Evolutionary conservation across 371 early-diverging fungal genomes (phyloP).

Genomic region (Basidiobolus heterosporus): DNA sequence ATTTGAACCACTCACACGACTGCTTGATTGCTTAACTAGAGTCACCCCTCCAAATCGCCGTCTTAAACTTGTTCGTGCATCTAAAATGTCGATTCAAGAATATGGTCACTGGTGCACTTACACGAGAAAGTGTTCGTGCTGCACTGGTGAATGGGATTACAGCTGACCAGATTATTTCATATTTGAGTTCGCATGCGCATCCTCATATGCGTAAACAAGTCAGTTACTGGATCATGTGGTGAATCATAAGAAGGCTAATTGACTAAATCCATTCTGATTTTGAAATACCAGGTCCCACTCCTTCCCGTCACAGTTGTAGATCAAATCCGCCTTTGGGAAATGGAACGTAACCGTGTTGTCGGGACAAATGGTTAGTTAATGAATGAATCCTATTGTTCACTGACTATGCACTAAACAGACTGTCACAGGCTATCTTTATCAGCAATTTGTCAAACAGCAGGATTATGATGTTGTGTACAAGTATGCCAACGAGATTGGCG

Average conservation of each 20-base stretch:
- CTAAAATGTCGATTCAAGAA: slow-evolving; percentile 79
- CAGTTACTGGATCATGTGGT: slow-evolving; percentile 3
- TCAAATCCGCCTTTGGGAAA: slow-evolving; percentile 95
- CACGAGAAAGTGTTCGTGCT: slow-evolving; percentile 77
- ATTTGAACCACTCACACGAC: too few relatives aligned
- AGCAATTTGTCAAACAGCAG: slow-evolving; percentile 53
- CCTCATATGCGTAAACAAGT: slow-evolving; percentile 72
- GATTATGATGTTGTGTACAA: slow-evolving; percentile 60
- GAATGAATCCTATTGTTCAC: background rate
- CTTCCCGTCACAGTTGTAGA: slow-evolving; percentile 87
- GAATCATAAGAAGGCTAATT: background rate
- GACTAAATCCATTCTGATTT: background rate
- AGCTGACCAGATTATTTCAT: slow-evolving; percentile 87
- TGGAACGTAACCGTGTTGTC: slow-evolving; percentile 78
- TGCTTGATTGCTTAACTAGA: too few relatives aligned
- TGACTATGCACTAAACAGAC: background rate
- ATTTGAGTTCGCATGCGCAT: slow-evolving; percentile 79
- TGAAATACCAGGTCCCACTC: slow-evolving; percentile 35
- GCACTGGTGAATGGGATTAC: slow-evolving; percentile 91
- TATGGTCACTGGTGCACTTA: slow-evolving; percentile 85
- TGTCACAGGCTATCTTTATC: slow-evolving; percentile 52
- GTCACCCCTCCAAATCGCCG: slow-evolving; percentile 93
- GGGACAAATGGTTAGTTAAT: slow-evolving; percentile 21
- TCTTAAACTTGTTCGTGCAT: slow-evolving; percentile 80
- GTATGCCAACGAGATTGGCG: slow-evolving; percentile 62